A percentile compares a stretch with the other conserved stretches of the same genome.
Conservation (phyloP, 805 yeast species). For the Wickerhamiella azymoides region DNA sequence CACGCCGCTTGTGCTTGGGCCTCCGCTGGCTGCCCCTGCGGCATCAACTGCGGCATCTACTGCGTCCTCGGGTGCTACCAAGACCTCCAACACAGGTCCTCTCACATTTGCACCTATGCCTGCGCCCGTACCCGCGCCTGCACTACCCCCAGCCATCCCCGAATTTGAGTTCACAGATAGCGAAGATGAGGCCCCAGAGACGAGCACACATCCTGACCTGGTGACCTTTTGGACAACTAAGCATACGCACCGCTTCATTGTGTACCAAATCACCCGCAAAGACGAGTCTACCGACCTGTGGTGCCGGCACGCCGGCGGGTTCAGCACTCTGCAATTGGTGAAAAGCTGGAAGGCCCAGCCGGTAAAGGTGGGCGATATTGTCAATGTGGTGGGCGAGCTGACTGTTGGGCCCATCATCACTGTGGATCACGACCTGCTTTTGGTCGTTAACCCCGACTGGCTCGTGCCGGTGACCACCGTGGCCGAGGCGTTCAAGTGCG, state of each 20-base stretch:
- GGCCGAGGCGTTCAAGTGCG: slow-evolving; percentile 62
- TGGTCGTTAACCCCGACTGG: slow-evolving; percentile 74
- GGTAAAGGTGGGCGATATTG: slow-evolving; percentile 20
- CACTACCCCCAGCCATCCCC: not conserved
- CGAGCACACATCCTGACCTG: not conserved
- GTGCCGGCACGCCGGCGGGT: slow-evolving; percentile 3
- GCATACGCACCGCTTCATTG: slow-evolving; percentile 4
- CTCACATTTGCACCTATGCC: not conserved
- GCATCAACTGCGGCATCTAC: no score
- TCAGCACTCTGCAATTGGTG: slow-evolving; percentile 13
- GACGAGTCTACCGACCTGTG: slow-evolving; percentile 3
- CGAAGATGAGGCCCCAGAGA: not conserved
- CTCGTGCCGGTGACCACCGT: slow-evolving; percentile 70
- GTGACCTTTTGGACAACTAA: not conserved
- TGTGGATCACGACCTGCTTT: slow-evolving; percentile 46
- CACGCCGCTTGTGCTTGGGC: not conserved
- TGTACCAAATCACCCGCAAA: not conserved
- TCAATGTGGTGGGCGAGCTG: slow-evolving; percentile 23
- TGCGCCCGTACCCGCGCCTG: not conserved
- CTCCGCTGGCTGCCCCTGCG: no score
- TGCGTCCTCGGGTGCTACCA: no score
- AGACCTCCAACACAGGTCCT: no score
- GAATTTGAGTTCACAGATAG: not conserved
- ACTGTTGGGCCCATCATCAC: slow-evolving; percentile 19
- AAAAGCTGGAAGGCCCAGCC: slow-evolving; percentile 21